These are phyloP conservation scores for Leucosporidium creatinivorum DNA, from an alignment of 768 basidiomycete genomes.

Conservation along the genomic window DNA sequence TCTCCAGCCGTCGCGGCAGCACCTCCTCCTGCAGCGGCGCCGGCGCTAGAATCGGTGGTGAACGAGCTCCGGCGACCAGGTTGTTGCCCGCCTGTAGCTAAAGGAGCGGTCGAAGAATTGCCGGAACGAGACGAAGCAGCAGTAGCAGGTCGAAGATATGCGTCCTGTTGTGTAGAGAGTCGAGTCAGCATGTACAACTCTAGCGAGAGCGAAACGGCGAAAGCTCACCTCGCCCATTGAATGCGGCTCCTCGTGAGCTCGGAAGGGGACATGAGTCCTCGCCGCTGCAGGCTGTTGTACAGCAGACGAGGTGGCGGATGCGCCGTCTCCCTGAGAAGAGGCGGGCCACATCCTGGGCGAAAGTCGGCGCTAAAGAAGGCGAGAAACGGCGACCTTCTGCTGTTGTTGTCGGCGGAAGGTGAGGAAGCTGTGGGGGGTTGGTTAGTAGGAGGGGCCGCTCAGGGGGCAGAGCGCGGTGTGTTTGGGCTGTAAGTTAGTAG, in stretches of 20 bases:
- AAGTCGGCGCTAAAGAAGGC: too few species aligned
- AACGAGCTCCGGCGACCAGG: background rate
- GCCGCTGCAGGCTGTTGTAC: constrained; percentile 4
- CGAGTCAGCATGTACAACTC: background rate
- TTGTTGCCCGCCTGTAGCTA: background rate
- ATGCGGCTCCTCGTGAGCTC: constrained; percentile 16
- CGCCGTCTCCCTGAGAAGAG: too few species aligned
- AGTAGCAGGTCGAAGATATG: constrained; percentile 9
- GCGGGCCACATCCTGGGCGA: too few species aligned
- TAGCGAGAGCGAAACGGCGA: background rate
- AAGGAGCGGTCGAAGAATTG: background rate
- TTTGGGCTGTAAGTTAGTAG: too few species aligned
- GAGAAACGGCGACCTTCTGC: too few species aligned
- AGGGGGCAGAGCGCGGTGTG: too few species aligned
- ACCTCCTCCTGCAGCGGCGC: background rate
- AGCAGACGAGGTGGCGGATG: too few species aligned
- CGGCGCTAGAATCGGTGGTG: background rate
- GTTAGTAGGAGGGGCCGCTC: too few species aligned
- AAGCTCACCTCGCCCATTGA: constrained; percentile 24
- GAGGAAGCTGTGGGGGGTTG: too few species aligned
- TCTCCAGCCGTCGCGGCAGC: background rate
- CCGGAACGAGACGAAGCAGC: background rate
- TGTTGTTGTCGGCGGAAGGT: too few species aligned
- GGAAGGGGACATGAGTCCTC: constrained; percentile 16
- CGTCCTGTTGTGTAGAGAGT: constrained; percentile 1